A percentile compares a stretch with the other conserved stretches of the same genome.
Conservation (phyloP, 2,329 filamentous ascomycete species). For the Bertia moriformis region DNA sequence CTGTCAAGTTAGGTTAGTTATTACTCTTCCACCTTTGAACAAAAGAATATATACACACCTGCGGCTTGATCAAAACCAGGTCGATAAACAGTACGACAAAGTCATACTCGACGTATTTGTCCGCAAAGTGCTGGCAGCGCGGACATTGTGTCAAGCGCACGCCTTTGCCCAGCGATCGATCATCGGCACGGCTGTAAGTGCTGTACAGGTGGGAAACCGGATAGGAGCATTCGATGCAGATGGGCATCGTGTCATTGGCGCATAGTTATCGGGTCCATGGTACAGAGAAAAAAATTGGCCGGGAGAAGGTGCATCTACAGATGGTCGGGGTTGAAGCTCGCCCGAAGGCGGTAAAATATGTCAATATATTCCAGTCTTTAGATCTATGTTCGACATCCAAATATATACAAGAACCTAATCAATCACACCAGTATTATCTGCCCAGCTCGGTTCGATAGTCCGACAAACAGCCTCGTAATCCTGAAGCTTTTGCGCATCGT, state of each 20-base stretch:
- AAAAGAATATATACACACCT: constrained; percentile 34
- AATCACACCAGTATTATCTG: constrained; percentile 38
- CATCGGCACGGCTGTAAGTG: constrained; percentile 81
- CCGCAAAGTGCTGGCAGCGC: constrained; percentile 84
- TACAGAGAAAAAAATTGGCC: too few relatives aligned
- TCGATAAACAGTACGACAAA: constrained; percentile 98
- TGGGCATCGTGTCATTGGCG: constrained; percentile 45
- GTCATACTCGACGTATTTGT: constrained; percentile 99
- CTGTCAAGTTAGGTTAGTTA: constrained; percentile 23
- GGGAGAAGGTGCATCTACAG: too few relatives aligned
- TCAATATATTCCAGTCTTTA: too few relatives aligned
- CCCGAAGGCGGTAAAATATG: background rate
- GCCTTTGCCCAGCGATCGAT: constrained; percentile 79
- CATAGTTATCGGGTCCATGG: background rate
- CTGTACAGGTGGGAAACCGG: constrained; percentile 77
- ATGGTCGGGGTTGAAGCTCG: too few relatives aligned
- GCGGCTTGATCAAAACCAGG: constrained; percentile 89
- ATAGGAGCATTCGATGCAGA: constrained; percentile 77
- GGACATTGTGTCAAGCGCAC: constrained; percentile 93
- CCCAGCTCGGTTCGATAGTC: constrained; percentile 46
- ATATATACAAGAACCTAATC: constrained; percentile 24
- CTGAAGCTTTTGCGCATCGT: constrained; percentile 35
- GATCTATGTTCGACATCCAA: background rate
- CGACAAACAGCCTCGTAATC: constrained; percentile 69
- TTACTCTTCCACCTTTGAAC: too few relatives aligned